Conservation (phyloP, 768 basidiomycete species). For the Macrolepiota dolichaula region DNA sequence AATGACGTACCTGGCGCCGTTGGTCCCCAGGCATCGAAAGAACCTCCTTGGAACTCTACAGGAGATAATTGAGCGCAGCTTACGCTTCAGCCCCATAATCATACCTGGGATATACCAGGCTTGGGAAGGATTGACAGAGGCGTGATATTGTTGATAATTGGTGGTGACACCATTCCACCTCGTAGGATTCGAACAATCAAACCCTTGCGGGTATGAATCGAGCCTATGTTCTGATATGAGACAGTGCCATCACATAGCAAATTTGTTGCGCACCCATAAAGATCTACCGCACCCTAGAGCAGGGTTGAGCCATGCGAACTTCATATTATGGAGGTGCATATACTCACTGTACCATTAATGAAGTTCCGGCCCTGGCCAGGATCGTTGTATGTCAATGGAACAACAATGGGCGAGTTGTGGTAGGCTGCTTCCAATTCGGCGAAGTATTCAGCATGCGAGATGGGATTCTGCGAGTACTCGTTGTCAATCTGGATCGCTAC, state of each 20-base stretch:
- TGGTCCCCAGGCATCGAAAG: slow-evolving; percentile 82
- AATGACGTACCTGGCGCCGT: slow-evolving; percentile 51
- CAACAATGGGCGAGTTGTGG: slow-evolving; percentile 52
- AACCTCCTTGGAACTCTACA: slow-evolving; percentile 65
- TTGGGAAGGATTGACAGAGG: slow-evolving; percentile 43
- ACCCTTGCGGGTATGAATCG: slow-evolving; percentile 75
- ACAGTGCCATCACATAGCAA: not conserved
- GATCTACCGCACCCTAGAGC: slow-evolving; percentile 64
- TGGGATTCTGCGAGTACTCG: slow-evolving; percentile 58
- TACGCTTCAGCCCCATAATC: slow-evolving; percentile 9
- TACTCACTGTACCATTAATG: slow-evolving; percentile 63
- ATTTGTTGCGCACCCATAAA: slow-evolving; percentile 52
- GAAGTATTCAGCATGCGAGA: slow-evolving; percentile 55
- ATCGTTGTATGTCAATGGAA: slow-evolving; percentile 77
- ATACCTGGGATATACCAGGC: slow-evolving; percentile 71
- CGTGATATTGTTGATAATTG: slow-evolving; percentile 66
- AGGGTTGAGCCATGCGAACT: not conserved
- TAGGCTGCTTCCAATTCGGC: slow-evolving; percentile 56
- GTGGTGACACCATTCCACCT: slow-evolving; percentile 62
- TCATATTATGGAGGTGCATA: not conserved
- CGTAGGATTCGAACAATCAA: slow-evolving; percentile 75
- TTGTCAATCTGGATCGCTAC: slow-evolving; percentile 51
- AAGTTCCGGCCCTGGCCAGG: slow-evolving; percentile 56
- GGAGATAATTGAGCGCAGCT: not conserved
- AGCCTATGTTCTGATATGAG: slow-evolving; percentile 28